Conservation (phyloP, 2,329 filamentous ascomycete species). For the Fusarium zealandicum region DNA sequence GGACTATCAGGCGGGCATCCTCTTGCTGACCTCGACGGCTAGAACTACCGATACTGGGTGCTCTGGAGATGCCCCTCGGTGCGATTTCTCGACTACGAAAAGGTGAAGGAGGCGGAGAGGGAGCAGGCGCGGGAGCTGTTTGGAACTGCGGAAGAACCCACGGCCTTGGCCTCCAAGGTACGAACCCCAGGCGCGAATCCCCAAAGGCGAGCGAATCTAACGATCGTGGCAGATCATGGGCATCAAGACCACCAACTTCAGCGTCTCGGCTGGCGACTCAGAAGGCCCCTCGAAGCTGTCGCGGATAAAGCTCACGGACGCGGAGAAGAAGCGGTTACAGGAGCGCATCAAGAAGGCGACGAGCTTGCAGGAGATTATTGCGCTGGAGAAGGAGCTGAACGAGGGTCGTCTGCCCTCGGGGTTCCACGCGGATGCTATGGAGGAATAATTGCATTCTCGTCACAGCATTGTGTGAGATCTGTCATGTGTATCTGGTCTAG, state of each 20-base stretch:
- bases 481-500: constrained; percentile 1
- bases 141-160: constrained; percentile 79
- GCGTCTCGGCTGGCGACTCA: constrained; percentile 56
- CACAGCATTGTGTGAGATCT: too few relatives aligned
- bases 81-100: constrained; percentile 90
- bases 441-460: constrained; percentile 55
- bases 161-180: constrained; percentile 78
- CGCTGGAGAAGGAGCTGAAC: constrained; percentile 88
- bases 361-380: constrained; percentile 87
- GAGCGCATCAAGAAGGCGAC: constrained; percentile 88
- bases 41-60: constrained; percentile 94
- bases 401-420: constrained; percentile 85
- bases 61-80: constrained; percentile 86
- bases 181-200: background rate
- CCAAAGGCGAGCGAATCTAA: constrained; percentile 8
- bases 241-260: constrained; percentile 80
- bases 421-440: constrained; percentile 65
- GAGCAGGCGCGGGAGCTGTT: constrained; percentile 80
- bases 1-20: background rate
- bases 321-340: constrained; percentile 85
- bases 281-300: constrained; percentile 68
- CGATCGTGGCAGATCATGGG: constrained; percentile 71
- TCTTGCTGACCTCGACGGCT: constrained; percentile 11
- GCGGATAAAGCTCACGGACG: constrained; percentile 83
- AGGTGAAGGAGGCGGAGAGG: constrained; percentile 88